Evolutionary conservation across 176 grass and related monocot genomes (phyloP).

Genomic region (Triticum dicoccoides): DNA sequence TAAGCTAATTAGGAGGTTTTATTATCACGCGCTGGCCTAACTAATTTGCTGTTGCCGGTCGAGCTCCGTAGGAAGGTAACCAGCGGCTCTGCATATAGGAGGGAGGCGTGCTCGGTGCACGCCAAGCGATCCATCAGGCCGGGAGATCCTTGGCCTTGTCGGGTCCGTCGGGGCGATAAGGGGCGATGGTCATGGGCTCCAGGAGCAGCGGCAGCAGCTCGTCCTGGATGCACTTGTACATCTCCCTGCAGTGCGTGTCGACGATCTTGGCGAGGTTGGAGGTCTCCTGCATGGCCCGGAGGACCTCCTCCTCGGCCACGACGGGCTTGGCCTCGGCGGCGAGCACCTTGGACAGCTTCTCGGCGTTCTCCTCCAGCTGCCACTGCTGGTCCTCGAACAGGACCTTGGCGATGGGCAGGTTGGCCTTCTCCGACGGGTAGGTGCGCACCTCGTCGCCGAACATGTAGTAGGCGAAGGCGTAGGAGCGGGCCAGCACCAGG

Average conservation of each 20-base stretch:
- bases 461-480: conserved; percentile 53
- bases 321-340: not conserved
- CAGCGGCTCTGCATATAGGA: no score
- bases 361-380: conserved; percentile 39
- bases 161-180: conserved; percentile 19
- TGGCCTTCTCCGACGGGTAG: not conserved
- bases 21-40: no score
- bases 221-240: conserved; percentile 49
- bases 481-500: conserved; percentile 22
- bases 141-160: conserved; percentile 31
- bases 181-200: not conserved
- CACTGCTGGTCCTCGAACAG: conserved; percentile 49
- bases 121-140: no score
- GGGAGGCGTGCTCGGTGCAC: no score
- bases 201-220: conserved; percentile 39
- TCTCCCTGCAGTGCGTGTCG: conserved; percentile 27
- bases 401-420: conserved; percentile 17
- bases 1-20: no score
- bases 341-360: conserved; percentile 37
- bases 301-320: not conserved
- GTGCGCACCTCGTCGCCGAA: conserved; percentile 31
- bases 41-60: no score
- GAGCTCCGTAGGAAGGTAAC: no score
- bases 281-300: not conserved
- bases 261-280: conserved; percentile 26